Conservation (phyloP, 2,329 filamentous ascomycete species). For the Endoconidiophora laricicola region DNA sequence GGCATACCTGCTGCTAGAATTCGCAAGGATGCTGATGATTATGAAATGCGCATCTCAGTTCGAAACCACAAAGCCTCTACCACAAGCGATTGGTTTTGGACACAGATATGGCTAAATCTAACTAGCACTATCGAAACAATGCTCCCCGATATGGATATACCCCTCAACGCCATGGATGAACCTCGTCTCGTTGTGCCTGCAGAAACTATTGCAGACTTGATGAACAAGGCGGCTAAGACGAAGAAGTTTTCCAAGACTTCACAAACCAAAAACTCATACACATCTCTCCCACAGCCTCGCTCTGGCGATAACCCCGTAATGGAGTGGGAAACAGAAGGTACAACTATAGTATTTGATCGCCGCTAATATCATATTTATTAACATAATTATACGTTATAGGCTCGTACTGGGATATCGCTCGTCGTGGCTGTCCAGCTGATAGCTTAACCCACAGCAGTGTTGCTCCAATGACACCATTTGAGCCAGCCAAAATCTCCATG, state of each 20-base stretch:
- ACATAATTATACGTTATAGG: constrained; percentile 19
- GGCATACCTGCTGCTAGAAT: constrained; percentile 30
- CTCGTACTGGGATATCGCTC: constrained; percentile 40
- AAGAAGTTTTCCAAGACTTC: constrained; percentile 27
- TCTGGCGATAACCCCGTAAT: constrained; percentile 21
- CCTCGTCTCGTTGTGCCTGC: constrained; percentile 46
- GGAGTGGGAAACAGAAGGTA: constrained; percentile 36
- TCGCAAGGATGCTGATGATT: constrained; percentile 35
- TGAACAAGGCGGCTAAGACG: constrained; percentile 34
- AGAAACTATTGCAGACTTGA: constrained; percentile 40
- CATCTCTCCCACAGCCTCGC: constrained; percentile 23
- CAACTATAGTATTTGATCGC: neutral
- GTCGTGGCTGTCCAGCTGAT: constrained; percentile 43
- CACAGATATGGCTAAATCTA: constrained; percentile 37
- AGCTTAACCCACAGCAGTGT: constrained; percentile 39
- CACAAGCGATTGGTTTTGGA: constrained; percentile 40
- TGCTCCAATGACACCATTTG: constrained; percentile 27
- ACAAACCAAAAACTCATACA: constrained; percentile 28
- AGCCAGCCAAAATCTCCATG: constrained; percentile 28
- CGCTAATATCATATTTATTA: neutral
- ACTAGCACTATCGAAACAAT: constrained; percentile 34
- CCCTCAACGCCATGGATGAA: constrained; percentile 52
- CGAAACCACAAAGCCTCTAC: constrained; percentile 35
- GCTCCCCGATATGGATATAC: constrained; percentile 51
- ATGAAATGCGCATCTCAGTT: constrained; percentile 45